Conservation (phyloP, 306 rosid species). For the Sesbania bispinosa region DNA sequence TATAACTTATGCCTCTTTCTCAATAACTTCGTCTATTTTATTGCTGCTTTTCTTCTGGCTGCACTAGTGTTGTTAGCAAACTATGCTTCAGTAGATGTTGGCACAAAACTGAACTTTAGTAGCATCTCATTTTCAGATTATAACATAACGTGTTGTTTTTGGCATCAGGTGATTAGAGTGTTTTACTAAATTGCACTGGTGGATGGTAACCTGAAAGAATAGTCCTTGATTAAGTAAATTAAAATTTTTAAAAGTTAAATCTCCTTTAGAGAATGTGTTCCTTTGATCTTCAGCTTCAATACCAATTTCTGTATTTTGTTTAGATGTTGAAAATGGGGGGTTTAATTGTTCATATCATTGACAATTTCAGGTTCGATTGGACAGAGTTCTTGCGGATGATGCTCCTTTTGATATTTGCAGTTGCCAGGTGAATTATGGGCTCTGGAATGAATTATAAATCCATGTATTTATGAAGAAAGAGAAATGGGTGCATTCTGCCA, state of each 20-base stretch:
- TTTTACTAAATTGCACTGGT: not conserved
- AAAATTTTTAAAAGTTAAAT: not conserved
- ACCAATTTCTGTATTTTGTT: constrained; percentile 15
- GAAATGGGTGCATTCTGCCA: not conserved
- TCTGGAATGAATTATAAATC: constrained; percentile 3
- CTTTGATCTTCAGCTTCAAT: not conserved
- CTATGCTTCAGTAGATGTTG: not conserved
- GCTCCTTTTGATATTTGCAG: constrained; percentile 89
- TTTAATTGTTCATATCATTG: constrained; percentile 12
- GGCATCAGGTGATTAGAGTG: not conserved
- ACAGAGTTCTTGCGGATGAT: constrained; percentile 79
- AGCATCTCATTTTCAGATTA: not conserved
- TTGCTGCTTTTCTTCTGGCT: not conserved
- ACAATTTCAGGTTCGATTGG: constrained; percentile 68
- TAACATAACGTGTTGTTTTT: not conserved
- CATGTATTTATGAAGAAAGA: not conserved
- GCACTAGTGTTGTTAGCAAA: not conserved
- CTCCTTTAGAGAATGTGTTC: not conserved
- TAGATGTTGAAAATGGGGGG: not conserved
- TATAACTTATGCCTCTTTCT: not conserved
- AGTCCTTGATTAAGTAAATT: not conserved
- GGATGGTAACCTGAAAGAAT: not conserved
- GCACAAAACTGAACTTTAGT: not conserved
- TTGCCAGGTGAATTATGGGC: constrained; percentile 65
- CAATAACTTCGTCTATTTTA: not conserved